Evolutionary conservation across 345 rosid species (phyloP), one percentile per base, ranked within the genome.

Genomic region (Chamaenerion angustifolium): DNA sequence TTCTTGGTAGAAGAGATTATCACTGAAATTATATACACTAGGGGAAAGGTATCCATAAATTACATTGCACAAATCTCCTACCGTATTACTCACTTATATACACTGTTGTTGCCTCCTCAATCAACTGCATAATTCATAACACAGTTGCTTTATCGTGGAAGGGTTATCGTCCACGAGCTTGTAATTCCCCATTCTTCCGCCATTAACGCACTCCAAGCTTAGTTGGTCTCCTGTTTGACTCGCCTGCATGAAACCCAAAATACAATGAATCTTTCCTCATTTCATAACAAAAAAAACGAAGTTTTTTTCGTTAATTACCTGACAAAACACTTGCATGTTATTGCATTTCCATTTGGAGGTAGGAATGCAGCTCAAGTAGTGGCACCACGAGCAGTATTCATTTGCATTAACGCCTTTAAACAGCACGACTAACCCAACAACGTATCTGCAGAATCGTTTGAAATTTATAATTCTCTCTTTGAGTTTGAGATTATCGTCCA

Each of bases 341-440:
- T 70, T 79, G 81, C 99, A 88, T 65, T 69, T 80, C 95, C 99
- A 82, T 43, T 66, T 66, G 0, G 85, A 75, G n/a, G 86, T 77
- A 12, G 99, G 95, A 47, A 92, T 58, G 40, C 99, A 93, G 46
- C 79, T 82, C 67, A 93, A 58, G 51, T 82, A 77, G 66, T 77
- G 96, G 59, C 96, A 93, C 96, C 95, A 85, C 0, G 86, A 70
- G 74, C 96, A 93, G 45, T 71, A 72, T 21, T 80, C 65, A 43
- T 80, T 93, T 64, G 84, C 59, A 70, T 85, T 69, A 40, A 54
- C 68, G 13, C 92, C 96, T 46, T 52, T 71, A 50, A 77, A 68
- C 61, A 93, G 83, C 68, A 76, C 63, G 44, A 82, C 64, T 58
- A 85, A 67, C 42, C 88, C 88, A 21, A 55, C 31, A 0, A 78